These are phyloP conservation scores for Oleoguttula mirabilis DNA, from an alignment of 495 filamentous ascomycete genomes.

Conservation along the genomic window DNA sequence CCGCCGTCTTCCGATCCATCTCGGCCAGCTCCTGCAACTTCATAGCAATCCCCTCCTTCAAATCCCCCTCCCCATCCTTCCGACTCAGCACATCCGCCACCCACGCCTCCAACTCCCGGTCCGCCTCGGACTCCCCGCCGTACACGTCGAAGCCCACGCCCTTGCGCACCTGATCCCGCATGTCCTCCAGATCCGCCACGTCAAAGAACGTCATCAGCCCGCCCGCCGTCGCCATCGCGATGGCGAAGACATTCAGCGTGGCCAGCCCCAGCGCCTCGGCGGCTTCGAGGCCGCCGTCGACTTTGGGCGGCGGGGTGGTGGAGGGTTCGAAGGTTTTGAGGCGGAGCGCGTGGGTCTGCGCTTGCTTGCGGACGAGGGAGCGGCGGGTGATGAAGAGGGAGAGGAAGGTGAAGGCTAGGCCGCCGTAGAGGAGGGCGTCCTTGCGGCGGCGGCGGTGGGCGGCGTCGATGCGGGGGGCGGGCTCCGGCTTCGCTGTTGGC, in stretches of 20 bases:
- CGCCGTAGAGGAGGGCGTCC: conserved; percentile 53
- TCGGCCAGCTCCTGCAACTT: conserved; percentile 16
- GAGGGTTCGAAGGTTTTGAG: conserved; percentile 47
- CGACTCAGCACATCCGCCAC: conserved; percentile 48
- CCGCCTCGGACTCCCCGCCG: conserved; percentile 43
- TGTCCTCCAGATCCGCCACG: conserved; percentile 57
- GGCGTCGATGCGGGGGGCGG: conserved; percentile 4
- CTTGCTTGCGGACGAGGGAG: conserved; percentile 43
- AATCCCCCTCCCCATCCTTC: conserved; percentile 33
- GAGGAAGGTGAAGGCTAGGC: conserved; percentile 57
- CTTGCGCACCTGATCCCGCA: conserved; percentile 42
- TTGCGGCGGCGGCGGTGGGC: conserved; percentile 30
- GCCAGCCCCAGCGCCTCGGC: conserved; percentile 72
- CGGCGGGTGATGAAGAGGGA: conserved; percentile 61
- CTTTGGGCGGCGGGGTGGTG: conserved; percentile 14
- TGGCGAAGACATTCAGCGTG: conserved; percentile 62
- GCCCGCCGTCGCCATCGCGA: conserved; percentile 56
- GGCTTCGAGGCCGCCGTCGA: conserved; percentile 49
- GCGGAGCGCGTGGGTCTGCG: conserved; percentile 37
- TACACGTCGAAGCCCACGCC: conserved; percentile 36
- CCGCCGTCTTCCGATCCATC: conserved; percentile 9
- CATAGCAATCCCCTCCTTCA: conserved; percentile 9
- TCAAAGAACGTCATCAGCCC: conserved; percentile 59
- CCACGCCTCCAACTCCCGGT: conserved; percentile 55
- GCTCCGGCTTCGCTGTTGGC: neutral